Conservation (phyloP, 2,329 filamentous ascomycete species). For the Sclerotinia nivalis region DNA sequence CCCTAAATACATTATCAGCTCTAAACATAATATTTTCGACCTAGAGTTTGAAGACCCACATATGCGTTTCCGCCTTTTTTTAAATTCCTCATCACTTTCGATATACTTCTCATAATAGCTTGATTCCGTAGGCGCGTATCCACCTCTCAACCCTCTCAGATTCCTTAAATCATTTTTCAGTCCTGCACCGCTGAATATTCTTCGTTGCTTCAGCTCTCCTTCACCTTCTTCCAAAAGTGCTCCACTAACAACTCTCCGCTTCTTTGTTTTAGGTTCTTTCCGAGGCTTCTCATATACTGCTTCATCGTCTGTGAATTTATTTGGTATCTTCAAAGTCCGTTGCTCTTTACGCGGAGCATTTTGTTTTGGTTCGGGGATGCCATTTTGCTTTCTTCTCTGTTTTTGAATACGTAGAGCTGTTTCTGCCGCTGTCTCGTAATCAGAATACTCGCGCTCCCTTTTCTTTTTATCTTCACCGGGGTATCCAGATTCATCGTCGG, state of each 20-base stretch:
- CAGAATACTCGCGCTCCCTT: neutral
- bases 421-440: conserved; percentile 14
- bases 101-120: conserved; percentile 11
- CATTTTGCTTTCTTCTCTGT: conserved; percentile 11
- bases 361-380: neutral
- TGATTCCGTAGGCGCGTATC: conserved; percentile 21
- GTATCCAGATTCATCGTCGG: conserved; percentile 19
- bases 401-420: conserved; percentile 7
- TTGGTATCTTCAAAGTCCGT: conserved; percentile 7
- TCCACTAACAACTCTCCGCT: conserved; percentile 67
- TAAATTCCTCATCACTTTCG: conserved; percentile 22
- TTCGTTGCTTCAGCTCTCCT: conserved; percentile 52
- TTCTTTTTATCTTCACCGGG: neutral
- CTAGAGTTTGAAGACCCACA: conserved; percentile 48
- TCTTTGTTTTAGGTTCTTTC: conserved; percentile 40
- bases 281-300: conserved; percentile 28
- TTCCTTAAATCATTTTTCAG: conserved; percentile 47
- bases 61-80: conserved; percentile 58
- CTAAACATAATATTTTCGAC: neutral
- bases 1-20: conserved; percentile 35
- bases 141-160: conserved; percentile 46
- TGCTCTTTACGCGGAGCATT: conserved; percentile 18
- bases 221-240: conserved; percentile 68
- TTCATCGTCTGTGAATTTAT: conserved; percentile 32
- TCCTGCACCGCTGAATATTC: conserved; percentile 36